Percentiles rank a stretch among this genome's conserved stretches.
phyloP scores from a whole-genome alignment of 495 filamentous ascomycete genomes.

The Aspergillus sclerotioniger region DNA sequence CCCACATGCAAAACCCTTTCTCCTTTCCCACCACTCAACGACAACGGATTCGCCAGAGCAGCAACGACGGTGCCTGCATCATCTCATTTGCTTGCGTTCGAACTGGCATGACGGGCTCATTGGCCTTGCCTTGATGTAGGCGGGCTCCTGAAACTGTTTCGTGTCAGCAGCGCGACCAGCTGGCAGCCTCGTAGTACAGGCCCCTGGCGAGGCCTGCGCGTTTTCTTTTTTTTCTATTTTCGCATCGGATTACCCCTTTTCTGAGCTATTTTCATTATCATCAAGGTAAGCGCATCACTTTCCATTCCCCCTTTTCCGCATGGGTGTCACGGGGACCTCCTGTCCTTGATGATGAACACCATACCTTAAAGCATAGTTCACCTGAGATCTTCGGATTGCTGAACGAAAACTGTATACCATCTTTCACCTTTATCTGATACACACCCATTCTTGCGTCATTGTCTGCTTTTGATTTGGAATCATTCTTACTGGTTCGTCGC shows the following conservation, averaged over 20 bases:
- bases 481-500: background rate
- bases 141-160: background rate
- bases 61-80: background rate
- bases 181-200: background rate
- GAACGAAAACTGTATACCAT: slow-evolving; percentile 52
- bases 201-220: background rate
- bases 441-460: slow-evolving; percentile 7
- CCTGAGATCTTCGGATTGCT: slow-evolving; percentile 48
- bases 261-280: background rate
- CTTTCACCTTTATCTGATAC: slow-evolving; percentile 46
- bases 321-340: background rate
- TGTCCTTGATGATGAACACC: slow-evolving; percentile 43
- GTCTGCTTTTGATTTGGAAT: background rate
- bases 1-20: background rate
- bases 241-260: background rate
- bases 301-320: slow-evolving; percentile 1
- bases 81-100: background rate
- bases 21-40: background rate
- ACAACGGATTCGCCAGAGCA: background rate
- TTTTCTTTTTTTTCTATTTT: background rate
- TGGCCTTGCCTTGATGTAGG: slow-evolving; percentile 1
- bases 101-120: background rate
- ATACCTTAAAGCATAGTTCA: slow-evolving; percentile 52
- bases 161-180: background rate
- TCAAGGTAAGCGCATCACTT: slow-evolving; percentile 11